Evolutionary conservation across 2,329 filamentous ascomycete genomes (phyloP).

Genomic region (Emmonsia crescens): DNA sequence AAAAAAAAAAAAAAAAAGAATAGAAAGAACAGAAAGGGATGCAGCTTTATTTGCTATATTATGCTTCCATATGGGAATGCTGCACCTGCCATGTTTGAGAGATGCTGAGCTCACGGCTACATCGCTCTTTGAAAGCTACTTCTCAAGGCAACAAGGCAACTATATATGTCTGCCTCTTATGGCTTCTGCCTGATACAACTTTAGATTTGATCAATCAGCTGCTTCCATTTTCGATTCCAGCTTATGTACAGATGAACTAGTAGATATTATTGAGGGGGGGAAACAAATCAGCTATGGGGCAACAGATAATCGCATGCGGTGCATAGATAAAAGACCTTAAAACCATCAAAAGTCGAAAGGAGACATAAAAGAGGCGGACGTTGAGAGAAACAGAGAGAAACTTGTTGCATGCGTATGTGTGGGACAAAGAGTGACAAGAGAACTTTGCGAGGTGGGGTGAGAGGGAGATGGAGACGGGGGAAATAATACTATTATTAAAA

Average conservation of each 20-base stretch:
- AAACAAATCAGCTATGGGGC: not conserved
- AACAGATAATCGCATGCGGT: not conserved
- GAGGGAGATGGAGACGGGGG: not conserved
- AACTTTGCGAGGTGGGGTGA: not conserved
- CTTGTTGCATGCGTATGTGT: not conserved
- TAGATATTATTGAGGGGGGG: not conserved
- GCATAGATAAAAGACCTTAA: not conserved
- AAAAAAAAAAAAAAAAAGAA: too few relatives aligned
- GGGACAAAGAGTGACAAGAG: not conserved
- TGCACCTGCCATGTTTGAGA: too few relatives aligned
- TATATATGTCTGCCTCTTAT: not conserved
- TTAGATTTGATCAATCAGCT: not conserved
- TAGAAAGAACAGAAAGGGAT: too few relatives aligned
- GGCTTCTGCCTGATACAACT: not conserved
- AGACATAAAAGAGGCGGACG: not conserved
- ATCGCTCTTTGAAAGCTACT: not conserved
- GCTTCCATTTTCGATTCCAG: not conserved
- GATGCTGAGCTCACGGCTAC: too few relatives aligned
- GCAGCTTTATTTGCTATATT: too few relatives aligned
- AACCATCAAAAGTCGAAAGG: not conserved
- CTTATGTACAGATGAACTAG: not conserved
- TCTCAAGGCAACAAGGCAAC: not conserved
- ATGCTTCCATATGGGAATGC: too few relatives aligned
- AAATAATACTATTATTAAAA: not conserved
- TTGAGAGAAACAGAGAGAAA: not conserved